Evolutionary conservation across 768 basidiomycete genomes (phyloP), one percentile per base, ranked within the genome.

Genomic region (Tylopilus rubrobrunneus): DNA sequence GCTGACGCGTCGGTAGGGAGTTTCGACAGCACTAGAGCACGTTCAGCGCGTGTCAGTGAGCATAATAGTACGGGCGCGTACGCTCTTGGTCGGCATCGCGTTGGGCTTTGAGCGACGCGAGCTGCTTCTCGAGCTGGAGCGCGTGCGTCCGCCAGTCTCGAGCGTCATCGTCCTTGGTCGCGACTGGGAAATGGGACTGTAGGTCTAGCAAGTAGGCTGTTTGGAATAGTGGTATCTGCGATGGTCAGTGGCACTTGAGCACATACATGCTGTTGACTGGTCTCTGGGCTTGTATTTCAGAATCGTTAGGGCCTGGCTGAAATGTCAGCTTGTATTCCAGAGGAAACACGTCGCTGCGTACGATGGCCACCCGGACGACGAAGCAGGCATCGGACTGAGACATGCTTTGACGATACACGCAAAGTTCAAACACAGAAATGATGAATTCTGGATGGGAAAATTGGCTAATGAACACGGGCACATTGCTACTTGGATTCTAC

Each of bases 201-300:
- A 70, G 61, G 28, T 67, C 69, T 3, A 65, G 52, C 28, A 69
- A 29, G 49, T 67, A 69, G 33, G 67, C 67, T 71, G 43, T 53
- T 21, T 17, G 52, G 25, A n/a, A 36, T 6, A 27, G 31, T 51
- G 10, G 48, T 45, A 9, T 42, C 31, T 23, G 46, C 3, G 9
- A 2, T 12, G 28, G 21, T 36, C 7, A 25, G 19, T 15, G 19
- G 6, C 29, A 29, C 21, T 10, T 29, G 4, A 1, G 8, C 6
- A 48, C 56, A 29, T n/a, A 71, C 68, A 62, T 43, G 60, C 48
- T 9, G 28, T 60, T 25, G 61, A 67, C 49, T 56, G 67, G 6
- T 62, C 59, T 44, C 49, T 60, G 25, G 65, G 65, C 44, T 65
- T 67, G 49, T 62, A 48, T 17, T 60, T 69, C n/a, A 71, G 55